phyloP scores from a whole-genome alignment of 2,329 filamentous ascomycete species.

The Colletotrichum lindemuthianum region DNA sequence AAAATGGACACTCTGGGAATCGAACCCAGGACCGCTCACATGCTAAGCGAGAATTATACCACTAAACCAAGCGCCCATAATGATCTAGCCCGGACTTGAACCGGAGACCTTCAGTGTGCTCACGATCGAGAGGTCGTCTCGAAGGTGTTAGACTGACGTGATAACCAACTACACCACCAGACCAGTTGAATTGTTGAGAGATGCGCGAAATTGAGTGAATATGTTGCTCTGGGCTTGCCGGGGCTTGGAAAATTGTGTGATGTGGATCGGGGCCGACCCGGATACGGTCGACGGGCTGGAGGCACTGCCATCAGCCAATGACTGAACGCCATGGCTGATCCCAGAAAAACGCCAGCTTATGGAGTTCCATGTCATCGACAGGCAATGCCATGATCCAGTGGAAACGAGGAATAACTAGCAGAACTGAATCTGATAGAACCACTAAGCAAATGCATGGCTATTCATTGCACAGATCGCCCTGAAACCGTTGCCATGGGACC shows the following conservation, averaged over 20 bases:
- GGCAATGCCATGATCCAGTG: too few species aligned
- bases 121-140: background rate
- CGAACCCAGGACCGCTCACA: constrained; percentile 32
- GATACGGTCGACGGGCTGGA: constrained; percentile 1
- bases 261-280: constrained; percentile 17
- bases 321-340: background rate
- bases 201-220: background rate
- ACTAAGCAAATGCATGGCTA: too few species aligned
- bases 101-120: constrained; percentile 35
- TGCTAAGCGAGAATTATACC: constrained; percentile 37
- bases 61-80: constrained; percentile 32
- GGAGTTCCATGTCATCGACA: too few species aligned
- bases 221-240: background rate
- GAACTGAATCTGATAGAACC: too few species aligned
- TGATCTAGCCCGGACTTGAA: constrained; percentile 36
- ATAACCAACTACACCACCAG: constrained; percentile 55
- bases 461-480: too few species aligned
- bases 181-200: background rate
- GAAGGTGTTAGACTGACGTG: constrained; percentile 56
- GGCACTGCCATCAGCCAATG: constrained; percentile 1
- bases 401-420: too few species aligned
- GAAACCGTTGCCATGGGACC: constrained; percentile 9
- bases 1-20: constrained; percentile 27
- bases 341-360: too few species aligned
- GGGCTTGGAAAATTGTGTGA: background rate